Evolutionary conservation across 2,329 filamentous ascomycete genomes (phyloP).

Genomic region (Stemphylium lycopersici): DNA sequence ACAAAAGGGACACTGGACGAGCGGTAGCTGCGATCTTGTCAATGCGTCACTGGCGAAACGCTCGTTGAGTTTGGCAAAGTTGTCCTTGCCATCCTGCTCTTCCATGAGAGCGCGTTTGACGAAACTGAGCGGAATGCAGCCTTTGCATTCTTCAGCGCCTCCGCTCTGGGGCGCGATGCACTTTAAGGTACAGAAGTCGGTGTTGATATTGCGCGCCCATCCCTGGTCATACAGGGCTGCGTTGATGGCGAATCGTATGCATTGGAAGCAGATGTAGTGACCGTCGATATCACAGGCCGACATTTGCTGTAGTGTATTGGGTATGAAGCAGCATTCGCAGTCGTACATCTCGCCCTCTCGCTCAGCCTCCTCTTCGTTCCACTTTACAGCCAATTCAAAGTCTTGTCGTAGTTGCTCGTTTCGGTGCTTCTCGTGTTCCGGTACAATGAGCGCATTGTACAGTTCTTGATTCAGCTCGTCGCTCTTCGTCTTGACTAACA

Average conservation of each 20-base stretch:
- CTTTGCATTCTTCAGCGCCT: slow-evolving; percentile 63
- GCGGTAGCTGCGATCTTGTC: slow-evolving; percentile 72
- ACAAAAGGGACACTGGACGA: slow-evolving; percentile 89
- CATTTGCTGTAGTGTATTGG: slow-evolving; percentile 74
- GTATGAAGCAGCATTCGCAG: slow-evolving; percentile 79
- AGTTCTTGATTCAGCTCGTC: slow-evolving; percentile 60
- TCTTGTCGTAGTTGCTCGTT: slow-evolving; percentile 51
- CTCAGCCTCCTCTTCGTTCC: slow-evolving; percentile 58
- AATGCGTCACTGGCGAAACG: slow-evolving; percentile 79
- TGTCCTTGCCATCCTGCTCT: slow-evolving; percentile 72
- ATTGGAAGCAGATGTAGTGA: slow-evolving; percentile 80
- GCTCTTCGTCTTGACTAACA: slow-evolving; percentile 69
- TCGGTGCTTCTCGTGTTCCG: slow-evolving; percentile 48
- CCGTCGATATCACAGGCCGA: slow-evolving; percentile 71
- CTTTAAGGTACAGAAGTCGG: slow-evolving; percentile 73
- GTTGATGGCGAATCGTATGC: slow-evolving; percentile 79
- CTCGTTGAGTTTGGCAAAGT: slow-evolving; percentile 76
- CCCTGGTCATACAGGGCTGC: slow-evolving; percentile 94
- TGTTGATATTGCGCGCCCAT: slow-evolving; percentile 81
- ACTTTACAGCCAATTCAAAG: slow-evolving; percentile 49
- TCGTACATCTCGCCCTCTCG: slow-evolving; percentile 61
- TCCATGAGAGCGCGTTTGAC: slow-evolving; percentile 75
- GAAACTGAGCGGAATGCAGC: slow-evolving; percentile 72
- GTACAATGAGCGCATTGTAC: slow-evolving; percentile 52
- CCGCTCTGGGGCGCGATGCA: slow-evolving; percentile 78